Evolutionary conservation across 208 protist species (phyloP).

Genomic region (Leishmania lainsoni): DNA sequence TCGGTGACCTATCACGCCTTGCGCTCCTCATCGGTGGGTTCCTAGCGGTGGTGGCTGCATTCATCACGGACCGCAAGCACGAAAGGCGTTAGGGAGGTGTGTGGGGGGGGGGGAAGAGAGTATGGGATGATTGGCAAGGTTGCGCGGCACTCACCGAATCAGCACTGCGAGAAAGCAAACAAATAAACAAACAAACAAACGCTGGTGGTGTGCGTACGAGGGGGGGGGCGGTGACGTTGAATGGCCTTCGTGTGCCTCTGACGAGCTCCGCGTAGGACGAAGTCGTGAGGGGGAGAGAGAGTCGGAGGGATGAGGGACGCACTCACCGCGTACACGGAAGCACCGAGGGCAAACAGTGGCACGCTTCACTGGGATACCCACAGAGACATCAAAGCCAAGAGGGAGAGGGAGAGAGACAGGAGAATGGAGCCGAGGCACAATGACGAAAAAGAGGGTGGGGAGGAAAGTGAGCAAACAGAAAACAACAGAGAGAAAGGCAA

Average conservation of each 20-base stretch:
- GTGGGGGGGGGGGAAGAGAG: background rate
- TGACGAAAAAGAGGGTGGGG: no score
- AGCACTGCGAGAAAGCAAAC: no score
- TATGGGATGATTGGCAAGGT: background rate
- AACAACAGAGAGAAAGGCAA: no score
- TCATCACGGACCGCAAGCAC: background rate
- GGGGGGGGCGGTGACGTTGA: no score
- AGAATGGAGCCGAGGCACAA: background rate
- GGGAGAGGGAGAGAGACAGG: background rate
- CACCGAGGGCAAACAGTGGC: no score
- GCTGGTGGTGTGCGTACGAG: no score
- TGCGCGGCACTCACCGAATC: no score
- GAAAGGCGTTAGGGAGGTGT: background rate
- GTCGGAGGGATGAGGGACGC: background rate
- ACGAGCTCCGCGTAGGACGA: no score
- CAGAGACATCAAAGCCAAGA: background rate
- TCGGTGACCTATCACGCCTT: background rate
- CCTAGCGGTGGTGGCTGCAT: background rate
- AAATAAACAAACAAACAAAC: background rate
- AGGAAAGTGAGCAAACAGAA: no score
- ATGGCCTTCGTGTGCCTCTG: no score
- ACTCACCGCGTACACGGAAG: background rate
- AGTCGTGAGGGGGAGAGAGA: background rate
- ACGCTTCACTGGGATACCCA: background rate
- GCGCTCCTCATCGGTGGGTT: background rate